Conservation (phyloP, 768 basidiomycete species). For the Boletus subparvulus region DNA sequence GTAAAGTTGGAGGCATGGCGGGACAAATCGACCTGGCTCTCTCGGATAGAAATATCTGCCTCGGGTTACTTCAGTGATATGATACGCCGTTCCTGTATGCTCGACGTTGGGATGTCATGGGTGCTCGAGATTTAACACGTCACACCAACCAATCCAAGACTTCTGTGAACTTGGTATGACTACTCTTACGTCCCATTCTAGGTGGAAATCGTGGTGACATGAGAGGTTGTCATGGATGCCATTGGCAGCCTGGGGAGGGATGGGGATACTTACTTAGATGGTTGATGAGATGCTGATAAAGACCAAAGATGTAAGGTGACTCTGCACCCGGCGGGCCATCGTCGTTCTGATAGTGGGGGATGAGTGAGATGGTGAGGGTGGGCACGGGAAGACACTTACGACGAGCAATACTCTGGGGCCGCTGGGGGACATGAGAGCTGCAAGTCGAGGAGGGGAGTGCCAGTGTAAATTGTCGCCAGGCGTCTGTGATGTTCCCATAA, state of each 20-base stretch:
- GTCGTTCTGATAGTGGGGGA: constrained; percentile 58
- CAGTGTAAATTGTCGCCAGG: constrained; percentile 1
- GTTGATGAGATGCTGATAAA: constrained; percentile 60
- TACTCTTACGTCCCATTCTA: constrained; percentile 79
- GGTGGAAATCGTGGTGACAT: not conserved
- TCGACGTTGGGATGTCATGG: not conserved
- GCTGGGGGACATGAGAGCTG: constrained; percentile 7
- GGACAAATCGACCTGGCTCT: constrained; percentile 41
- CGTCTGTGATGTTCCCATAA: constrained; percentile 25
- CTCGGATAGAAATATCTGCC: constrained; percentile 79
- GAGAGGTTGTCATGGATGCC: constrained; percentile 9
- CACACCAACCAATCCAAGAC: constrained; percentile 76
- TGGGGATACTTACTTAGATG: constrained; percentile 50
- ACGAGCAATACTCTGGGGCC: constrained; percentile 42
- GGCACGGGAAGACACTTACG: constrained; percentile 31
- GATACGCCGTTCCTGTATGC: constrained; percentile 69
- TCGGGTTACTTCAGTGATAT: constrained; percentile 68
- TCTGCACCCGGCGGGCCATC: constrained; percentile 76
- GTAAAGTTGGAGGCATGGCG: not conserved
- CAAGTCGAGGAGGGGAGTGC: not conserved
- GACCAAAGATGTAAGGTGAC: constrained; percentile 74
- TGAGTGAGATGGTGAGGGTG: not conserved
- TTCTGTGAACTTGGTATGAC: constrained; percentile 80
- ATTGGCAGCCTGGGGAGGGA: not conserved
- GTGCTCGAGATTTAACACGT: not conserved